These are phyloP conservation scores for Spathaspora gorwiae DNA, from an alignment of 805 yeast genomes.

Conservation along the genomic window DNA sequence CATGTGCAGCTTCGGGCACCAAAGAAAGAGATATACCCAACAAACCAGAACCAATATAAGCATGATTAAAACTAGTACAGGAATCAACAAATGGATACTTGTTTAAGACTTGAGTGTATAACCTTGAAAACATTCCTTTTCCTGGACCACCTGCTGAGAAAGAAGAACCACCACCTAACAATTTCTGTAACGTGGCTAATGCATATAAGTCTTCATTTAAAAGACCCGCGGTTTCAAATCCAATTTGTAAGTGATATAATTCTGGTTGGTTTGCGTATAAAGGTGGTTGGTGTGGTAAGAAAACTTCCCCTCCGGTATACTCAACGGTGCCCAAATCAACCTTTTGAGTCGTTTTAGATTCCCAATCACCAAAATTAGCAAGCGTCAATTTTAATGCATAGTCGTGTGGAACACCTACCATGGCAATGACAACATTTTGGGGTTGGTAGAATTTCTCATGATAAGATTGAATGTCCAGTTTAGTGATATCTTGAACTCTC, in stretches of 20 bases:
- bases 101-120: slow-evolving; percentile 86
- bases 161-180: slow-evolving; percentile 95
- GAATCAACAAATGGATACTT: slow-evolving; percentile 88
- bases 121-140: slow-evolving; percentile 94
- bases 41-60: slow-evolving; percentile 84
- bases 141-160: slow-evolving; percentile 99
- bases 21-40: slow-evolving; percentile 87
- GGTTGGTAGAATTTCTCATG: slow-evolving; percentile 70
- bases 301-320: slow-evolving; percentile 47
- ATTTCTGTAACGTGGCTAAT: slow-evolving; percentile 80
- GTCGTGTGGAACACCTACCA: slow-evolving; percentile 77
- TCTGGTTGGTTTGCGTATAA: slow-evolving; percentile 57
- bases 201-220: slow-evolving; percentile 85
- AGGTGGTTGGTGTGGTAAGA: slow-evolving; percentile 37
- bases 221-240: slow-evolving; percentile 82
- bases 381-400: slow-evolving; percentile 61
- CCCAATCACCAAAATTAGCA: slow-evolving; percentile 62
- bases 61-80: slow-evolving; percentile 82
- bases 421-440: slow-evolving; percentile 75
- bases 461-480: slow-evolving; percentile 53
- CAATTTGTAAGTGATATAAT: slow-evolving; percentile 79
- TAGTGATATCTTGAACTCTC: slow-evolving; percentile 50
- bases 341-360: slow-evolving; percentile 10
- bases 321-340: slow-evolving; percentile 52
- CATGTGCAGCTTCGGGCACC: slow-evolving; percentile 79